These are phyloP conservation scores for Pichia kluyveri DNA, from an alignment of 805 yeast species.

Conservation along the genomic window DNA sequence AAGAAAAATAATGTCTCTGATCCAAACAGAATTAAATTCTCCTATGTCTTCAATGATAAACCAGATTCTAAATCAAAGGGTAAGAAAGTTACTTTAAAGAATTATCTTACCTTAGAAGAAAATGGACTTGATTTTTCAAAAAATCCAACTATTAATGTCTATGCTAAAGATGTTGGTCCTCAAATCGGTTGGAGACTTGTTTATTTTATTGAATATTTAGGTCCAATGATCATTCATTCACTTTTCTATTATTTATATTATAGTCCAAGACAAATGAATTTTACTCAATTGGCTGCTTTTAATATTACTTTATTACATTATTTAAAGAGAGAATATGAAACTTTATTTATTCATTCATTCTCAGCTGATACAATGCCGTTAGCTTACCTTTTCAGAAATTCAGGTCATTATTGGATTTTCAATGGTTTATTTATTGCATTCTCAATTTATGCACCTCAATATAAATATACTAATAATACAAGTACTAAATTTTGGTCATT, in stretches of 20 bases:
- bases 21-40: conserved; percentile 48
- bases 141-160: conserved; percentile 34
- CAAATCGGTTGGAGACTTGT: conserved; percentile 91
- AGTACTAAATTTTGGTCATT: conserved; percentile 19
- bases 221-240: conserved; percentile 79
- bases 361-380: conserved; percentile 91
- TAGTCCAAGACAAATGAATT: conserved; percentile 32
- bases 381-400: conserved; percentile 78
- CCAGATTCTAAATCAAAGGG: conserved; percentile 21
- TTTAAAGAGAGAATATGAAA: conserved; percentile 81
- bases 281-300: conserved; percentile 46
- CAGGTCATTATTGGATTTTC: conserved; percentile 87
- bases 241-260: conserved; percentile 43
- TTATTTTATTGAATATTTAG: conserved; percentile 79
- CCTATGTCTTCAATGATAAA: conserved; percentile 20
- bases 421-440: conserved; percentile 49
- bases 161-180: conserved; percentile 84
- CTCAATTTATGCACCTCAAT: conserved; percentile 24
- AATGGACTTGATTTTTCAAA: conserved; percentile 31
- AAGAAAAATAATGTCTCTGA: conserved; percentile 29
- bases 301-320: conserved; percentile 64
- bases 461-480: not conserved
- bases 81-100: conserved; percentile 35
- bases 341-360: conserved; percentile 74
- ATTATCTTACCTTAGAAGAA: conserved; percentile 35